A percentile compares a stretch with the other conserved stretches of the same genome.
Conservation (phyloP, 192 early-diverging fungal genomes). For the Backusella macrospora region DNA sequence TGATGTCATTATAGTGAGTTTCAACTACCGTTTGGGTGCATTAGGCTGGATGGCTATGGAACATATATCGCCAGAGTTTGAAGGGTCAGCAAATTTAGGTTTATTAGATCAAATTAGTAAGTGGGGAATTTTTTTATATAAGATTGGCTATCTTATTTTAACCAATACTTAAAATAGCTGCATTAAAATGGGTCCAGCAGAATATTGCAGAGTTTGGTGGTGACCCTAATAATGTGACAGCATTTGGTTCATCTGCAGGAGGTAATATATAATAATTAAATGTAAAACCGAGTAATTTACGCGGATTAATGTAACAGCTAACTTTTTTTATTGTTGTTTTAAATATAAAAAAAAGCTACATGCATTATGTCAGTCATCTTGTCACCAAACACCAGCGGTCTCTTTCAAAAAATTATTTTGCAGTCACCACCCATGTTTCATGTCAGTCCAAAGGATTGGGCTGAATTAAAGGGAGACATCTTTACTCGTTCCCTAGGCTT, state of each 20-base stretch:
- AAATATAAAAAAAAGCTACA: slow-evolving; percentile 27
- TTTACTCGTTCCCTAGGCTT: slow-evolving; percentile 26
- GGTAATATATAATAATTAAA: slow-evolving; percentile 21
- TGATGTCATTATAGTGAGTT: slow-evolving; percentile 43
- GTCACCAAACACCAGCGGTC: slow-evolving; percentile 37
- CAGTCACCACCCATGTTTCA: slow-evolving; percentile 41
- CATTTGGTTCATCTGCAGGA: slow-evolving; percentile 64
- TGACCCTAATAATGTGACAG: slow-evolving; percentile 56
- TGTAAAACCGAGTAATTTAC: not conserved
- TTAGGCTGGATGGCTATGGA: slow-evolving; percentile 48
- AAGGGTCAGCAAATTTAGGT: slow-evolving; percentile 27
- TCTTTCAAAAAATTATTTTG: slow-evolving; percentile 44
- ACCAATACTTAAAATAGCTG: slow-evolving; percentile 22
- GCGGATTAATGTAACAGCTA: not conserved
- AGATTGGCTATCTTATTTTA: not conserved
- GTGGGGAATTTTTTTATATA: not conserved
- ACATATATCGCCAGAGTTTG: slow-evolving; percentile 18
- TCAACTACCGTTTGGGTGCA: slow-evolving; percentile 63
- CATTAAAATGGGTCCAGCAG: slow-evolving; percentile 60
- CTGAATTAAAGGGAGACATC: slow-evolving; percentile 25
- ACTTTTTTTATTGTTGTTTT: not conserved
- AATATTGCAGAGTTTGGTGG: slow-evolving; percentile 71
- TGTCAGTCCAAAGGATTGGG: slow-evolving; percentile 29
- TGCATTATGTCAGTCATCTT: slow-evolving; percentile 45
- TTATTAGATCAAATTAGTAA: slow-evolving; percentile 37